Evolutionary conservation across 192 early-diverging fungal species (phyloP).

Genomic region (Rhizophagus prolifer): DNA sequence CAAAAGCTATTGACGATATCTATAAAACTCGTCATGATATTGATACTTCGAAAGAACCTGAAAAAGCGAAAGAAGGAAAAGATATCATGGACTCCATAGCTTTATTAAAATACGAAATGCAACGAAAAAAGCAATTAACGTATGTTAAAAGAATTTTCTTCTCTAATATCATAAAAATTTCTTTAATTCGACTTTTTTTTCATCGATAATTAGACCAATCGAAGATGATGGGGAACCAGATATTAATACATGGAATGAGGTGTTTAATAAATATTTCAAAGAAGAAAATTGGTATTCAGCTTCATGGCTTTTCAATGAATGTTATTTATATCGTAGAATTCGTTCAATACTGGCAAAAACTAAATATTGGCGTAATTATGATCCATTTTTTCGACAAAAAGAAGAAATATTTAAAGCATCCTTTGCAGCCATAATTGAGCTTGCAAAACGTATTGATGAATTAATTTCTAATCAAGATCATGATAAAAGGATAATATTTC

Average conservation of each 20-base stretch:
- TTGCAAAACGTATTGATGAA: slow-evolving; percentile 53
- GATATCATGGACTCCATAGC: slow-evolving; percentile 62
- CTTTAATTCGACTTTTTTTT: not conserved
- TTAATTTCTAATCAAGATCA: slow-evolving; percentile 38
- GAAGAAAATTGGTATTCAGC: slow-evolving; percentile 68
- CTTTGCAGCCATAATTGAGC: slow-evolving; percentile 58
- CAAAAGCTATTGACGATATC: slow-evolving; percentile 73
- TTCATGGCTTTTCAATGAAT: slow-evolving; percentile 83
- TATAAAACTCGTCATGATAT: slow-evolving; percentile 51
- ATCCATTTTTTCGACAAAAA: slow-evolving; percentile 75
- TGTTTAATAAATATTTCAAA: slow-evolving; percentile 54
- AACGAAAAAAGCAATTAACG: slow-evolving; percentile 57
- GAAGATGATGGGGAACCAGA: slow-evolving; percentile 51
- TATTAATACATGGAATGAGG: slow-evolving; percentile 63
- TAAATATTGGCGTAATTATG: slow-evolving; percentile 63
- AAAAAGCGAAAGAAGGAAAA: slow-evolving; percentile 64
- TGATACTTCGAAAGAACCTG: slow-evolving; percentile 25
- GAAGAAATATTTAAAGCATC: slow-evolving; percentile 67
- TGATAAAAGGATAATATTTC: slow-evolving; percentile 49
- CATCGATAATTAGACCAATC: slow-evolving; percentile 40
- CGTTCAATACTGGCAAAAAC: slow-evolving; percentile 58
- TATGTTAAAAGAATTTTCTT: slow-evolving; percentile 18
- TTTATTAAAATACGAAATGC: slow-evolving; percentile 73
- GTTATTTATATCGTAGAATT: slow-evolving; percentile 79
- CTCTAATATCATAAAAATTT: not conserved